phyloP scores from a whole-genome alignment of 345 rosid genomes.

The Brassica rapa region DNA sequence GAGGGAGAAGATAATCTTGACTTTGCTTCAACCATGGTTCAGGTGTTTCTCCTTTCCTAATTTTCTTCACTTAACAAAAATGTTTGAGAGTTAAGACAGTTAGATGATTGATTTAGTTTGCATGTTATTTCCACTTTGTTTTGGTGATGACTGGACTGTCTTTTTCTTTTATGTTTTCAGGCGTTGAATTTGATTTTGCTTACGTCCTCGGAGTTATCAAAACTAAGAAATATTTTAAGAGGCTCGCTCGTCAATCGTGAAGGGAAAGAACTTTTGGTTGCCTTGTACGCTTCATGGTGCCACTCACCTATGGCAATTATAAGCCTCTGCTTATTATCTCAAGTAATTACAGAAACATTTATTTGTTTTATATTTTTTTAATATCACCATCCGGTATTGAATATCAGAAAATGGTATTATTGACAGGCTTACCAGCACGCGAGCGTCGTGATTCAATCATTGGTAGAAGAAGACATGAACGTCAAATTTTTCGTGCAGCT shows the following conservation, averaged over 20 bases:
- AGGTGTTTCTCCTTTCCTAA: constrained; percentile 56
- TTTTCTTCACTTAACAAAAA: neutral
- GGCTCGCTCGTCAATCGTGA: constrained; percentile 72
- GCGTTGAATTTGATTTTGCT: constrained; percentile 96
- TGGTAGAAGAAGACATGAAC: constrained; percentile 92
- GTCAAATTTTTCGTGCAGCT: constrained; percentile 96
- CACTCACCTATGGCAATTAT: constrained; percentile 98
- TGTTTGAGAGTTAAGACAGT: neutral
- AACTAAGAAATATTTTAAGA: constrained; percentile 75
- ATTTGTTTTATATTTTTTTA: neutral
- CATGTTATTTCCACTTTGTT: constrained; percentile 12
- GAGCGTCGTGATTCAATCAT: constrained; percentile 84
- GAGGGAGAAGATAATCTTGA: constrained; percentile 96
- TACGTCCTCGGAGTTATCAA: constrained; percentile 92
- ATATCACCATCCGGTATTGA: neutral
- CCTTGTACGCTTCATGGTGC: constrained; percentile 96
- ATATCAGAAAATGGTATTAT: constrained; percentile 6
- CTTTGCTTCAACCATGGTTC: constrained; percentile 98
- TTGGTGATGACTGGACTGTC: neutral
- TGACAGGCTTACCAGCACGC: constrained; percentile 92
- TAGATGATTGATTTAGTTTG: constrained; percentile 4
- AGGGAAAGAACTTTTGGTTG: constrained; percentile 81
- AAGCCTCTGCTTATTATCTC: constrained; percentile 96
- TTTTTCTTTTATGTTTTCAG: constrained; percentile 38
- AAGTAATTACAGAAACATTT: constrained; percentile 46